These are phyloP conservation scores for Dactylellina haptotyla DNA, from an alignment of 2,329 filamentous ascomycete genomes.

Conservation along the genomic window DNA sequence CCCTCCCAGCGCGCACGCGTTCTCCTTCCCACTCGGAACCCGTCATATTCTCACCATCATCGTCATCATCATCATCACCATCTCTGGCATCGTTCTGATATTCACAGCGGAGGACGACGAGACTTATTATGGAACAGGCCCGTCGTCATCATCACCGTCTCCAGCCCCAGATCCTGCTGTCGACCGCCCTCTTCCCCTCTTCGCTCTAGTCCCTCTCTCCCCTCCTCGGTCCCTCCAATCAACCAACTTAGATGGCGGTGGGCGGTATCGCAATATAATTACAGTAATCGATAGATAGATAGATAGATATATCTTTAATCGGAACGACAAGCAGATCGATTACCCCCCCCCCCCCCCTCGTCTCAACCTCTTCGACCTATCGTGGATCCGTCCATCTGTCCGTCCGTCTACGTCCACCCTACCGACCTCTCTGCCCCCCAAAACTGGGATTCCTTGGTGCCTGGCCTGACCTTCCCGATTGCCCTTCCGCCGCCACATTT, in stretches of 20 bases:
- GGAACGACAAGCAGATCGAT: too few relatives aligned
- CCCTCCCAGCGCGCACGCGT: conserved; percentile 39
- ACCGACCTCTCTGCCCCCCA: background rate
- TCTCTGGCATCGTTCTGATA: too few relatives aligned
- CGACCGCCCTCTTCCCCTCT: background rate
- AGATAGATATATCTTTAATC: too few relatives aligned
- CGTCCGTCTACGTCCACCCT: background rate
- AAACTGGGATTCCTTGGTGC: too few relatives aligned
- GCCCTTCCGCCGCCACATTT: background rate
- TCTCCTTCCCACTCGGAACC: conserved; percentile 19
- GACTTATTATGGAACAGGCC: background rate
- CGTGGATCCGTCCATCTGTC: background rate
- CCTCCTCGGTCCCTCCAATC: background rate
- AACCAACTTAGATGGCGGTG: too few relatives aligned
- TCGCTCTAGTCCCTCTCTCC: background rate
- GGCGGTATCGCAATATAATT: too few relatives aligned
- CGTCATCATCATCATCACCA: conserved; percentile 4
- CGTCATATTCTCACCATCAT: background rate
- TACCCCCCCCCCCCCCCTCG: too few relatives aligned
- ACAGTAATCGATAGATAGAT: too few relatives aligned
- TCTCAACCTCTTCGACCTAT: too few relatives aligned
- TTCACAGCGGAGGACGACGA: too few relatives aligned
- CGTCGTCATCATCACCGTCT: background rate
- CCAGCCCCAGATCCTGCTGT: background rate
- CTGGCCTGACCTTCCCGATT: conserved; percentile 11